Conservation (phyloP, 2,329 filamentous ascomycete species). For the Verticillium longisporum region DNA sequence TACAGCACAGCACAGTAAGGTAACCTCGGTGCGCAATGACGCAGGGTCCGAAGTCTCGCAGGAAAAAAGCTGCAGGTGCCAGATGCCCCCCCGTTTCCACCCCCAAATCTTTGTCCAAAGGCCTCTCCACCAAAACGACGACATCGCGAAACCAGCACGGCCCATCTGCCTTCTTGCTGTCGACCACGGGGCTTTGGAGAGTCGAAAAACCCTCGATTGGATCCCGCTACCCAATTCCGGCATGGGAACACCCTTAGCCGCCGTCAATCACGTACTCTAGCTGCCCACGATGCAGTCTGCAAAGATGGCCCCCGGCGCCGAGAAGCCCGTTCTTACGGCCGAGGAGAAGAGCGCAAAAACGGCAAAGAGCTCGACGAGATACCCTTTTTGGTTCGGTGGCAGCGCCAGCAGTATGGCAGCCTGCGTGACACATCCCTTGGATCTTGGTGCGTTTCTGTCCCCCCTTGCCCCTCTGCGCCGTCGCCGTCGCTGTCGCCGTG, state of each 20-base stretch:
- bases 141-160: not conserved
- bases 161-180: not conserved
- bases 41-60: not conserved
- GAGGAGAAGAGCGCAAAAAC: constrained; percentile 22
- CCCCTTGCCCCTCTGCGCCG: not conserved
- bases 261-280: not conserved
- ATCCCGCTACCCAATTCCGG: not conserved
- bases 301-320: constrained; percentile 11
- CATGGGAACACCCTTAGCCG: constrained; percentile 6
- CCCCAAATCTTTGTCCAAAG: not conserved
- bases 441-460: constrained; percentile 61
- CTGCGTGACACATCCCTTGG: constrained; percentile 85
- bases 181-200: not conserved
- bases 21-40: constrained; percentile 3
- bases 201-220: not conserved
- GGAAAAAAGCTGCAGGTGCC: constrained; percentile 2
- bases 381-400: constrained; percentile 95
- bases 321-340: constrained; percentile 7
- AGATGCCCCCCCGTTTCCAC: not conserved
- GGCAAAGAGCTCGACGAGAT: constrained; percentile 39
- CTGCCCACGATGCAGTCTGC: constrained; percentile 17
- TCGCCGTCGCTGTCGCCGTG: not conserved
- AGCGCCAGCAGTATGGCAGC: constrained; percentile 90
- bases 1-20: not conserved
- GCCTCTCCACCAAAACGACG: not conserved